Percentiles rank a stretch among this genome's conserved stretches.
These are phyloP conservation scores for Lentinula edodes DNA, from an alignment of 768 basidiomycete genomes.

Conservation along the genomic window DNA sequence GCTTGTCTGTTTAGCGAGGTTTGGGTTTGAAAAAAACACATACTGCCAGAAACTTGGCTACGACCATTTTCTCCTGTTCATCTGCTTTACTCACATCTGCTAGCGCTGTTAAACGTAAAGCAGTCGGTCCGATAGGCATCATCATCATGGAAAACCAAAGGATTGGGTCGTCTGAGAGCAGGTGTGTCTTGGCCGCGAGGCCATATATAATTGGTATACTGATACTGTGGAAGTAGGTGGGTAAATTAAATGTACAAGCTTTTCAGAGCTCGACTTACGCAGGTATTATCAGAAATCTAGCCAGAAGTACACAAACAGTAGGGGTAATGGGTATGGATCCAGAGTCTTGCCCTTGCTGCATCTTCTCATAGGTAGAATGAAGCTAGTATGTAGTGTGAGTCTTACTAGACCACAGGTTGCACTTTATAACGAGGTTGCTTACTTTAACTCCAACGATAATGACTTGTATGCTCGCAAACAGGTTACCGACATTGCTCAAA, in stretches of 20 bases:
- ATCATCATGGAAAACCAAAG: slow-evolving; percentile 6
- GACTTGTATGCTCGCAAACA: slow-evolving; percentile 3
- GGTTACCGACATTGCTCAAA: slow-evolving; percentile 1
- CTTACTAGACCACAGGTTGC: not conserved
- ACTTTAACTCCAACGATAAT: not conserved
- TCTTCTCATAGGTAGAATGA: not conserved
- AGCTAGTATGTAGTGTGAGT: not conserved
- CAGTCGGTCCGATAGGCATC: slow-evolving; percentile 2
- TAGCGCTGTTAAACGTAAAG: not conserved
- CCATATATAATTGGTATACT: slow-evolving; percentile 1
- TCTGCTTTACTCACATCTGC: not conserved
- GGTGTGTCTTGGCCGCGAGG: not conserved
- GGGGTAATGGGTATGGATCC: not conserved
- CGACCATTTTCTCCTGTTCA: not conserved
- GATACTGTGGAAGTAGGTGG: not conserved
- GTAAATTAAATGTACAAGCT: not conserved
- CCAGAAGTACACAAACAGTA: not conserved
- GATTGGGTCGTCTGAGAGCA: not conserved
- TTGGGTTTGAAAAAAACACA: not conserved
- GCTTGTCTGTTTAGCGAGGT: not conserved
- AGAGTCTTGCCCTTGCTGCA: not conserved
- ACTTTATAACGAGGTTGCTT: not conserved
- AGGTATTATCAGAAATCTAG: not conserved
- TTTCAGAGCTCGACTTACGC: not conserved
- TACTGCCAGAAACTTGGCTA: slow-evolving; percentile 5